Conservation (phyloP, 345 rosid genomes). For the Excoecaria agallocha region DNA sequence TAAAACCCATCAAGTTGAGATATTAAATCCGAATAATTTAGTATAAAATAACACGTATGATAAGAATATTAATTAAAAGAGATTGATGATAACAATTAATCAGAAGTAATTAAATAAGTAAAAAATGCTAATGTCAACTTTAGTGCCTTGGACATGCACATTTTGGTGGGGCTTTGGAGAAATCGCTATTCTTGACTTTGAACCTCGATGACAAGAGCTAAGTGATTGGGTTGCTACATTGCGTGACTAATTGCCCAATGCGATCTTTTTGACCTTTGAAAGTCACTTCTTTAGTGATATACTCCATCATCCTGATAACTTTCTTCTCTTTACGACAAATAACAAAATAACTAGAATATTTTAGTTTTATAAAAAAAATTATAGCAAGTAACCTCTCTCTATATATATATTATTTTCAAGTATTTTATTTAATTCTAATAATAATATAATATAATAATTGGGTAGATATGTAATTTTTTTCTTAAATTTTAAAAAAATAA, state of each 20-base stretch:
- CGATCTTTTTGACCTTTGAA: conserved; percentile 10
- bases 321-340: too few relatives aligned
- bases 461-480: too few relatives aligned
- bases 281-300: not conserved
- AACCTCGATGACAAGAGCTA: conserved; percentile 22
- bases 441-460: too few relatives aligned
- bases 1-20: not conserved
- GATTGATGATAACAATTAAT: not conserved
- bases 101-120: not conserved
- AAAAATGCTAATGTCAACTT: conserved; percentile 1
- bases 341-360: too few relatives aligned
- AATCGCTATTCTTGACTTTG: conserved; percentile 16
- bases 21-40: not conserved
- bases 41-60: not conserved
- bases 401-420: too few relatives aligned
- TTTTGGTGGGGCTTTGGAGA: conserved; percentile 26
- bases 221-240: not conserved
- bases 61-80: not conserved
- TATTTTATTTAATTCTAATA: too few relatives aligned
- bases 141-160: conserved; percentile 6
- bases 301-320: too few relatives aligned
- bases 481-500: too few relatives aligned
- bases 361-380: too few relatives aligned
- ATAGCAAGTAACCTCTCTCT: too few relatives aligned
- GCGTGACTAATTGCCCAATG: conserved; percentile 20